Evolutionary conservation across 2,329 filamentous ascomycete species (phyloP).

Genomic region (Talaromyces verruculosus): DNA sequence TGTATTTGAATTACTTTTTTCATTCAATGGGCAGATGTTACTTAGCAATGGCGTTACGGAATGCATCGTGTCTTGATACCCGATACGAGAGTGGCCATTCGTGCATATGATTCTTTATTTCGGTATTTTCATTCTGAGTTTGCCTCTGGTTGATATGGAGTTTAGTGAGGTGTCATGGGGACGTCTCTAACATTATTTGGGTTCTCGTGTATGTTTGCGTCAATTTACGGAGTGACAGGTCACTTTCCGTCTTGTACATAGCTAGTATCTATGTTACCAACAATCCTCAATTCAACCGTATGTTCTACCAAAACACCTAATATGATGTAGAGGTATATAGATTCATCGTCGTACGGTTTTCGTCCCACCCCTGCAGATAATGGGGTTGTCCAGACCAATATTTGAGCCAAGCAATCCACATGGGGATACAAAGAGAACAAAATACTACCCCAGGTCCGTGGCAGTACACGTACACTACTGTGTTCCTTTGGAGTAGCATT

Average conservation of each 20-base stretch:
- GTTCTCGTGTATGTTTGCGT: slow-evolving; percentile 9
- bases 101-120: slow-evolving; percentile 7
- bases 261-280: slow-evolving; percentile 9
- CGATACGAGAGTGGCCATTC: slow-evolving; percentile 19
- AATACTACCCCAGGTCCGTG: not conserved
- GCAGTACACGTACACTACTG: not conserved
- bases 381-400: not conserved
- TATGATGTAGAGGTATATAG: not conserved
- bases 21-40: slow-evolving; percentile 8
- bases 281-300: not conserved
- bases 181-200: not conserved
- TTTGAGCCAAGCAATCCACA: not conserved
- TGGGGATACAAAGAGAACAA: not conserved
- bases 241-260: slow-evolving; percentile 13
- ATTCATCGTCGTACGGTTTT: not conserved
- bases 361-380: not conserved
- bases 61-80: slow-evolving; percentile 22
- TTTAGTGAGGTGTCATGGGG: not conserved
- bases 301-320: not conserved
- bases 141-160: not conserved
- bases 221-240: slow-evolving; percentile 16
- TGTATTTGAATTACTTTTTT: slow-evolving; percentile 4
- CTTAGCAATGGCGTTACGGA: slow-evolving; percentile 20
- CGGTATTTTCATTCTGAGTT: not conserved
- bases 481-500: not conserved